Conservation (phyloP, 352 stramenopile genomes). For the Pythium chondricola region DNA sequence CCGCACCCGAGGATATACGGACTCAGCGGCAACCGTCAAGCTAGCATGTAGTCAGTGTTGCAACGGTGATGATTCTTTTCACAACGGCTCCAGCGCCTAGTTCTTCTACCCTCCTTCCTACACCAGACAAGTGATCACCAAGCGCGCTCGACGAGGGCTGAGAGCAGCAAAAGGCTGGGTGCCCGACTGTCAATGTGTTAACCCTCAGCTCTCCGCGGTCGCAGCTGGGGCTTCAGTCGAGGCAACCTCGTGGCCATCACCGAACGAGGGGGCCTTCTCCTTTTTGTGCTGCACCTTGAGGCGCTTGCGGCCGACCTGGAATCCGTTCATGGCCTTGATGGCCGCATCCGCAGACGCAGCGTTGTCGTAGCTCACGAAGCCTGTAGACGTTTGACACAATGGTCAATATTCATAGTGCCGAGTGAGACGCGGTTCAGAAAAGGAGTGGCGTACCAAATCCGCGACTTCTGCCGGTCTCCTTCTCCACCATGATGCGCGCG, state of each 20-base stretch:
- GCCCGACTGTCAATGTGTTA: too few species aligned
- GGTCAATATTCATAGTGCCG: too few species aligned
- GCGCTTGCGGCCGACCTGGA: slow-evolving; percentile 94
- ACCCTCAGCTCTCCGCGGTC: background rate
- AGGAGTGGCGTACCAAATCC: slow-evolving; percentile 78
- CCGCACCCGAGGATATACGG: too few species aligned
- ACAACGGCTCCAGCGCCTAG: background rate
- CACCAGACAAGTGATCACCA: too few species aligned
- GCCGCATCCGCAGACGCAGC: slow-evolving; percentile 86
- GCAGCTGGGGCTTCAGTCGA: slow-evolving; percentile 31
- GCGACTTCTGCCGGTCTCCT: slow-evolving; percentile 91
- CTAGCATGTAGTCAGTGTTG: too few species aligned
- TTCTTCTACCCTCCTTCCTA: too few species aligned
- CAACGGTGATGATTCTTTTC: too few species aligned
- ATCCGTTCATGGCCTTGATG: slow-evolving; percentile 95
- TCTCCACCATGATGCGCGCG: slow-evolving; percentile 96
- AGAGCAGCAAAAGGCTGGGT: too few species aligned
- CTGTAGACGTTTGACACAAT: slow-evolving; percentile 23
- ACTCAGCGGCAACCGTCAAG: too few species aligned
- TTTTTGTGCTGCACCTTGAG: slow-evolving; percentile 96
- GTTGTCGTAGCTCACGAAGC: slow-evolving; percentile 96
- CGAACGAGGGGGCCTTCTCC: slow-evolving; percentile 77
- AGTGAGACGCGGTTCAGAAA: too few species aligned
- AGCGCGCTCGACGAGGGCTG: too few species aligned
- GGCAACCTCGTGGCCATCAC: slow-evolving; percentile 53